Conservation (phyloP, 306 rosid genomes). For the Morella rubra region DNA sequence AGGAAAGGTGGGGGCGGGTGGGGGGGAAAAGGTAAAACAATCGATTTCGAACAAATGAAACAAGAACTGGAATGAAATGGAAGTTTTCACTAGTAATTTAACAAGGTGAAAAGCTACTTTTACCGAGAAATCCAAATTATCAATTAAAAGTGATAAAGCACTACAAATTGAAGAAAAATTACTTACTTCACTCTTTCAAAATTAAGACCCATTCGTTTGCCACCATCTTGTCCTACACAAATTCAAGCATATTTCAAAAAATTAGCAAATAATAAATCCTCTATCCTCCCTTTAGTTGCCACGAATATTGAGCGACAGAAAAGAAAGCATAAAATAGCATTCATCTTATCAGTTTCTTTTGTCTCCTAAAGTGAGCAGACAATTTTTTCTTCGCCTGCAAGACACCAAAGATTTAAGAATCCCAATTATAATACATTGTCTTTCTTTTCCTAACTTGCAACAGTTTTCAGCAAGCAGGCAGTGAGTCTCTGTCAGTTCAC, state of each 20-base stretch:
- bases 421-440: no score
- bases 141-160: background rate
- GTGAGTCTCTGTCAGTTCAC: background rate
- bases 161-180: constrained; percentile 1
- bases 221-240: constrained; percentile 79
- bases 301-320: no score
- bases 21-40: background rate
- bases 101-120: no score
- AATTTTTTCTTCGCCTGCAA: no score
- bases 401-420: no score
- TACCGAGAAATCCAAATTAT: no score
- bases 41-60: no score
- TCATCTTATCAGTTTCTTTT: background rate
- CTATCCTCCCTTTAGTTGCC: constrained; percentile 10
- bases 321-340: background rate
- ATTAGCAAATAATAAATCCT: constrained; percentile 26
- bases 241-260: constrained; percentile 14
- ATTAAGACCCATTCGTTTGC: constrained; percentile 87
- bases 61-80: no score
- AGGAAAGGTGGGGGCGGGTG: no score
- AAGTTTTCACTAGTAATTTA: no score
- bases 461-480: background rate
- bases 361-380: background rate
- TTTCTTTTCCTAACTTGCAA: background rate
- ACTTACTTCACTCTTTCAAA: constrained; percentile 90